Evolutionary conservation across 495 filamentous ascomycete species (phyloP).

Genomic region (Lophiotrema nucula): DNA sequence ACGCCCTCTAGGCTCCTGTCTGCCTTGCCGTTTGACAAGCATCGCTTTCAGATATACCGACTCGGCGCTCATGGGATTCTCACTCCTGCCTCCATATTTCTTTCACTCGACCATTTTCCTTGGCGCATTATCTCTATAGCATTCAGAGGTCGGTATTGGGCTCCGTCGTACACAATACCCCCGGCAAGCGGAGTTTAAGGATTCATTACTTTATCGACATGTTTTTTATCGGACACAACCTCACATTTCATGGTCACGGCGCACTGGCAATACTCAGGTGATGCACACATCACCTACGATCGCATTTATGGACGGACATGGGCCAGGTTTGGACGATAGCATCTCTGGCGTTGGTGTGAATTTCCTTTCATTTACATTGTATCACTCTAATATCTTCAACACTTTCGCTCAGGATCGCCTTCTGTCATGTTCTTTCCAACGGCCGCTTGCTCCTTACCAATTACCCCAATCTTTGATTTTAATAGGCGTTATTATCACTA

Average conservation of each 20-base stretch:
- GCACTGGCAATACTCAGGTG: constrained; percentile 7
- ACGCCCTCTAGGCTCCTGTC: constrained; percentile 10
- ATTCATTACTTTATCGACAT: constrained; percentile 8
- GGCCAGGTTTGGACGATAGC: constrained; percentile 1
- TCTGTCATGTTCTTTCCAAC: background rate
- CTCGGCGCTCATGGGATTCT: too few relatives aligned
- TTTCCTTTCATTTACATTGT: background rate
- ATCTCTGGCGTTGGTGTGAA: constrained; percentile 7
- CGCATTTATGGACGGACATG: constrained; percentile 10
- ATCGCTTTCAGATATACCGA: too few relatives aligned
- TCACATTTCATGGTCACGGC: constrained; percentile 17
- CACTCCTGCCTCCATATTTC: background rate
- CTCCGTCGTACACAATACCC: constrained; percentile 28
- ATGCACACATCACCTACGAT: constrained; percentile 4
- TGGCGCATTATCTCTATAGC: constrained; percentile 1
- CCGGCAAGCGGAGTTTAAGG: constrained; percentile 25
- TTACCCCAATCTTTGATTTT: background rate
- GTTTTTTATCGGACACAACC: constrained; percentile 12
- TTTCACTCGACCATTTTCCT: constrained; percentile 11
- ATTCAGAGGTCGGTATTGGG: constrained; percentile 16
- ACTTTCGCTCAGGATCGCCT: background rate
- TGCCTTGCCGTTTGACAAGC: constrained; percentile 9
- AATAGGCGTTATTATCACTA: too few relatives aligned
- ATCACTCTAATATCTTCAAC: background rate
- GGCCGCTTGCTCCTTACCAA: background rate